A percentile compares a stretch with the other conserved stretches of the same genome.
Evolutionary conservation across 2,329 filamentous ascomycete genomes (phyloP).

Genomic region (Trematosphaeria pertusa): DNA sequence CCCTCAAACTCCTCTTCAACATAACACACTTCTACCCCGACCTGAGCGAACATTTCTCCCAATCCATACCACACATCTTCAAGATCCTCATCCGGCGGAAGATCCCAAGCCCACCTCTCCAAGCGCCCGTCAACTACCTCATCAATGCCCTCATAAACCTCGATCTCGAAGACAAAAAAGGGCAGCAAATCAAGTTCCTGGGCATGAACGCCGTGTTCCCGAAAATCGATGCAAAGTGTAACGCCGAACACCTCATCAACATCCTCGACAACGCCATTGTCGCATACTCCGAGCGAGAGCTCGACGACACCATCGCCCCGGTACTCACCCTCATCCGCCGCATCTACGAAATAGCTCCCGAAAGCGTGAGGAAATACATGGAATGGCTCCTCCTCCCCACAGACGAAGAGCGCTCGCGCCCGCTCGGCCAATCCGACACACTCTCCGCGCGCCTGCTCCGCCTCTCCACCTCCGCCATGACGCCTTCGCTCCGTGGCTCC

Average conservation of each 20-base stretch:
- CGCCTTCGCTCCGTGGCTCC: constrained; percentile 74
- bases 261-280: constrained; percentile 73
- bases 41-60: constrained; percentile 67
- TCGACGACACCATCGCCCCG: constrained; percentile 75
- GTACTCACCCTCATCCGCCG: constrained; percentile 76
- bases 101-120: constrained; percentile 70
- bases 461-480: constrained; percentile 75
- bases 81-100: constrained; percentile 70
- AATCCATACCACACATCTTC: constrained; percentile 73
- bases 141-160: constrained; percentile 85
- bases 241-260: constrained; percentile 70
- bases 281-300: constrained; percentile 69
- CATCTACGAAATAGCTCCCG: constrained; percentile 73
- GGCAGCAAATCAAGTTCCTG: constrained; percentile 49
- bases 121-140: constrained; percentile 73
- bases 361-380: constrained; percentile 67
- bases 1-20: constrained; percentile 88
- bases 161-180: constrained; percentile 64
- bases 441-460: constrained; percentile 79
- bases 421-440: constrained; percentile 77
- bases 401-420: constrained; percentile 74
- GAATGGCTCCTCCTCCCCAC: constrained; percentile 75
- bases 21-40: constrained; percentile 76
- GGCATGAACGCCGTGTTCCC: constrained; percentile 70
- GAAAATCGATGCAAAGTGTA: constrained; percentile 62